A percentile compares a stretch with the other conserved stretches of the same genome.
Evolutionary conservation across 1,284 basidiomycete genomes (phyloP).

Genomic region (Thecaphora thlaspeos): DNA sequence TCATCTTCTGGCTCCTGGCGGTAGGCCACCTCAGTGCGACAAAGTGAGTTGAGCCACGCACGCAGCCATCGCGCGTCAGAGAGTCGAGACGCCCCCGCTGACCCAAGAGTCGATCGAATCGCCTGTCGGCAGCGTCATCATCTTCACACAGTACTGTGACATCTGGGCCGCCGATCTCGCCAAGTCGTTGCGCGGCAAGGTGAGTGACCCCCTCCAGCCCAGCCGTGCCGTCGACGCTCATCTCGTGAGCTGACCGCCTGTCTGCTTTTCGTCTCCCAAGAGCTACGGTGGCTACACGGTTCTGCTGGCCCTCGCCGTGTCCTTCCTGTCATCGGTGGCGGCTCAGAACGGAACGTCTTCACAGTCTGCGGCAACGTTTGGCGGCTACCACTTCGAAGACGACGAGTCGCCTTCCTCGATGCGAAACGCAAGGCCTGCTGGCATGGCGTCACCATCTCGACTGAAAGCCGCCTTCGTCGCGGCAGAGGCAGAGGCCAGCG

Average conservation of each 20-base stretch:
- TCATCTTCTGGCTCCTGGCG: slow-evolving; percentile 51
- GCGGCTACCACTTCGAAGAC: slow-evolving; percentile 18
- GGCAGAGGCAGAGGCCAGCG: slow-evolving; percentile 15
- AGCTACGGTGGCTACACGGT: slow-evolving; percentile 46
- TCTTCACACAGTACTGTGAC: slow-evolving; percentile 56
- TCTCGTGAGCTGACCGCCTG: too few species aligned
- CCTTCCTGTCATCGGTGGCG: slow-evolving; percentile 34
- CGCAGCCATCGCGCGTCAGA: too few species aligned
- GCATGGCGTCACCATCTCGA: slow-evolving; percentile 33
- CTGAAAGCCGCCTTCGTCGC: slow-evolving; percentile 20
- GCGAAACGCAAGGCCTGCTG: slow-evolving; percentile 22
- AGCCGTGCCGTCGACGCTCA: neutral
- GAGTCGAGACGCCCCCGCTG: too few species aligned
- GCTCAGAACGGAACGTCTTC: slow-evolving; percentile 4
- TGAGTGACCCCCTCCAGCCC: too few species aligned
- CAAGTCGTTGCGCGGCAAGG: slow-evolving; percentile 14
- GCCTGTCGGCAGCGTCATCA: slow-evolving; percentile 34
- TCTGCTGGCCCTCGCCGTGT: slow-evolving; percentile 39
- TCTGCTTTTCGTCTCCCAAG: neutral
- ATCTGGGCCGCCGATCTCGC: slow-evolving; percentile 52
- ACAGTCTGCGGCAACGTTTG: slow-evolving; percentile 7
- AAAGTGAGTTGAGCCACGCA: slow-evolving; percentile 9
- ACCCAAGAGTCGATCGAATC: too few species aligned
- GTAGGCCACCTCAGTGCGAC: slow-evolving; percentile 45
- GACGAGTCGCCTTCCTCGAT: slow-evolving; percentile 38